Percentiles rank a stretch among this genome's conserved stretches.
Conservation (phyloP, 495 filamentous ascomycete genomes). For the Penicillium malachiteum region DNA sequence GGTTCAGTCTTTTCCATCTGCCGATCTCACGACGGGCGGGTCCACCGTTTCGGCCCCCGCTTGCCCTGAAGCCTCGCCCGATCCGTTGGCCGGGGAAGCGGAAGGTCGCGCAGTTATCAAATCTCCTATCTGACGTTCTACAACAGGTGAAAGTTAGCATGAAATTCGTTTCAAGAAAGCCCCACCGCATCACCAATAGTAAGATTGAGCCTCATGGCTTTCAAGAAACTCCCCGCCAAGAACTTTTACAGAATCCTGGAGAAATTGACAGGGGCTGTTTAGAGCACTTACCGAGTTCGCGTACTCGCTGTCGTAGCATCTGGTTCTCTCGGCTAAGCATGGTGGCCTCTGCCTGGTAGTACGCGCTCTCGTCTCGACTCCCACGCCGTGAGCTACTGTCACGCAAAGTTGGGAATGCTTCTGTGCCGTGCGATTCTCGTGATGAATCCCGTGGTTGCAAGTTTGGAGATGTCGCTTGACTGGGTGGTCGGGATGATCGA, state of each 20-base stretch:
- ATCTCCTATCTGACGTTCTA: slow-evolving; percentile 41
- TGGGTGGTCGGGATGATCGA: slow-evolving; percentile 44
- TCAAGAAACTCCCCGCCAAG: no score
- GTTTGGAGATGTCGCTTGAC: slow-evolving; percentile 38
- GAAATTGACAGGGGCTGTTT: neutral
- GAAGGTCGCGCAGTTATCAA: slow-evolving; percentile 17
- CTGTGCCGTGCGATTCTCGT: slow-evolving; percentile 27
- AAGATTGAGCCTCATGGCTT: no score
- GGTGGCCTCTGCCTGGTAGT: slow-evolving; percentile 89
- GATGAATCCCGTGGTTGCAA: slow-evolving; percentile 33
- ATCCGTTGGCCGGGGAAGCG: slow-evolving; percentile 11
- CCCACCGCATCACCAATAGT: no score
- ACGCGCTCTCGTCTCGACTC: slow-evolving; percentile 75
- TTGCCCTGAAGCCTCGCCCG: slow-evolving; percentile 19
- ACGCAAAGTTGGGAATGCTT: slow-evolving; percentile 28
- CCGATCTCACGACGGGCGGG: slow-evolving; percentile 24
- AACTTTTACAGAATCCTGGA: neutral
- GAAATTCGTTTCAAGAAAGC: no score
- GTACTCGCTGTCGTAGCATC: slow-evolving; percentile 81
- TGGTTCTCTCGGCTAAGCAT: slow-evolving; percentile 88
- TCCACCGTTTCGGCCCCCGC: slow-evolving; percentile 24
- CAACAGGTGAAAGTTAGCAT: neutral
- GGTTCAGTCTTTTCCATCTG: slow-evolving; percentile 25
- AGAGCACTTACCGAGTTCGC: slow-evolving; percentile 60
- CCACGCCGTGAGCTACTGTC: slow-evolving; percentile 35